Evolutionary conservation across 345 rosid genomes (phyloP), one percentile per base, ranked within the genome.

Genomic region (Populus nigra): DNA sequence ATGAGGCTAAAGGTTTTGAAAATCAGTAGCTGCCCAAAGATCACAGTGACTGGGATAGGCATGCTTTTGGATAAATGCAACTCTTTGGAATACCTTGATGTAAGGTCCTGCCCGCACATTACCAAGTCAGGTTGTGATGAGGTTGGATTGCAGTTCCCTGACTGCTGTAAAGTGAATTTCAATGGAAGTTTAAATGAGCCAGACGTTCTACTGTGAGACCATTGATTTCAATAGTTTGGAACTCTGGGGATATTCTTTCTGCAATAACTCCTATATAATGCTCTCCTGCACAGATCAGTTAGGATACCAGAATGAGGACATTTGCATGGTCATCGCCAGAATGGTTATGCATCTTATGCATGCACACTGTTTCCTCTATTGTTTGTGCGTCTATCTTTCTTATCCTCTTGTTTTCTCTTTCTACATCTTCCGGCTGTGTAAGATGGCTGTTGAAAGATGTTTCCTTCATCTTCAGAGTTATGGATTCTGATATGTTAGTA

Each of bases 51-150:
- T 27, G 99, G 94, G 63, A 77, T 96, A 68, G 79, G 88, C 79
- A 77, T 87, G 84, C 89, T 96, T 68, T 86, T 96, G 88, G 90
- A 83, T 67, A 90, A 86, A 74, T 93, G 96, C 83, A 77, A 36
- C 55, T 82, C 89, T 67, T 73, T 91, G 75, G 90, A 92, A 77
- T 93, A 91, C 82, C 84, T 95, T 74, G 98, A 93, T 78, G 94
- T 95, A 69, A 86, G 98, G 82, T 92, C 98, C 72, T 93, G 97
- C 85, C 92, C 93, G 3, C 87, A 82, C 81, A 83, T 91, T 50
- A 91, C 97, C 11, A 78, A 93, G 91, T 87, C 78, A 8, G 90
- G 80, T 35, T 96, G 97, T 59, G 91, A 86, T 69, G 98, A 90
- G 86, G 98, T 93, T 77, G 94, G 93, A 20, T 74, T 96, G 65